phyloP scores from a whole-genome alignment of 768 basidiomycete genomes.

The Leccinum arenicola region DNA sequence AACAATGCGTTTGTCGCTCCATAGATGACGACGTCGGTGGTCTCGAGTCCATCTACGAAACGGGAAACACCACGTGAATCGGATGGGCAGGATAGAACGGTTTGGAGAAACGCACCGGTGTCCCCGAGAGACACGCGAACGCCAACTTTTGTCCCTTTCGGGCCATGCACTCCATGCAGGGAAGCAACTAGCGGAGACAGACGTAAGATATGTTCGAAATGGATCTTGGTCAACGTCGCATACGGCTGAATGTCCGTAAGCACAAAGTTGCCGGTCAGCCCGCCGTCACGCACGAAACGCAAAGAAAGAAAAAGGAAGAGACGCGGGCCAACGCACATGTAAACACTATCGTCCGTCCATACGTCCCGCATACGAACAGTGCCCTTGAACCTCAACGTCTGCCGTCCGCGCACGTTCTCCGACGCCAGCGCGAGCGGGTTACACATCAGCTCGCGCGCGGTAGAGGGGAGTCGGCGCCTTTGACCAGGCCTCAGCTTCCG shows the following conservation, averaged over 20 bases:
- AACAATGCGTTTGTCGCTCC: constrained; percentile 33
- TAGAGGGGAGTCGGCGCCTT: constrained; percentile 46
- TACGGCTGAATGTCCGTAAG: constrained; percentile 67
- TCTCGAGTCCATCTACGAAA: constrained; percentile 59
- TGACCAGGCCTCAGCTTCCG: no score
- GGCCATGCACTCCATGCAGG: constrained; percentile 19
- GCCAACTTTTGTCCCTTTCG: constrained; percentile 46
- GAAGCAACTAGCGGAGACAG: constrained; percentile 35
- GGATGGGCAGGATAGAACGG: not conserved
- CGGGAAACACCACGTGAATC: not conserved
- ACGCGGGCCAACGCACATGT: constrained; percentile 26
- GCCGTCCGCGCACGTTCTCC: constrained; percentile 79
- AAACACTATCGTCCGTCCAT: constrained; percentile 51
- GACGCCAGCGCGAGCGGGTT: constrained; percentile 70
- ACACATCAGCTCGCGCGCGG: constrained; percentile 45
- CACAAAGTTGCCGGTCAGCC: not conserved
- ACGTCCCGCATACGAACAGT: constrained; percentile 50
- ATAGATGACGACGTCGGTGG: constrained; percentile 62
- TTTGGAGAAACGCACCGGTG: constrained; percentile 39
- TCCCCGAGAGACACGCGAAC: constrained; percentile 72
- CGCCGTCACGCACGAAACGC: not conserved
- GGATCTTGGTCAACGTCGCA: constrained; percentile 57
- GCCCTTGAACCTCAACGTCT: constrained; percentile 57
- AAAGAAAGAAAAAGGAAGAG: not conserved
- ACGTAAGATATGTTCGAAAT: constrained; percentile 72